These are phyloP conservation scores for Leccinum rimulosum DNA, from an alignment of 768 basidiomycete species.

Conservation along the genomic window DNA sequence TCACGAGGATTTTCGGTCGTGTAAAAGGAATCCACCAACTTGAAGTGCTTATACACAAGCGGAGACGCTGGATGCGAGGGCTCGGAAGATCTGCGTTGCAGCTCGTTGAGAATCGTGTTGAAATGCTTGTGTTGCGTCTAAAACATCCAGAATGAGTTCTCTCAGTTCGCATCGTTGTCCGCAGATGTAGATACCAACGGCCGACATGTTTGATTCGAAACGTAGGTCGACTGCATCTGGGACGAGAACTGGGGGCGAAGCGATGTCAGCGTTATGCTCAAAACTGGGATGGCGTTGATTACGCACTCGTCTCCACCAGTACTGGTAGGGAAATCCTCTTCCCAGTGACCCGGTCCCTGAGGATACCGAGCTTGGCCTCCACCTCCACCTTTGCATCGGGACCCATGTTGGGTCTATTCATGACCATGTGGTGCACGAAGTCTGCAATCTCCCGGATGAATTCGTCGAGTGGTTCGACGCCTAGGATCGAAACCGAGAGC, in stretches of 20 bases:
- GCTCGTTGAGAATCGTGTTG: constrained; percentile 83
- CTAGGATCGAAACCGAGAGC: constrained; percentile 77
- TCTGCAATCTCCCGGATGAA: constrained; percentile 91
- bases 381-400: constrained; percentile 64
- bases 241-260: constrained; percentile 52
- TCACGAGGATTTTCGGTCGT: constrained; percentile 36
- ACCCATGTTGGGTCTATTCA: constrained; percentile 52
- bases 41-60: constrained; percentile 73
- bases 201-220: constrained; percentile 93
- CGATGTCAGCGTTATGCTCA: constrained; percentile 4
- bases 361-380: constrained; percentile 84
- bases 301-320: constrained; percentile 81
- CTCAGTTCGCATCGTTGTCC: constrained; percentile 2
- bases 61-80: constrained; percentile 54
- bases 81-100: constrained; percentile 55
- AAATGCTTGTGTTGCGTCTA: constrained; percentile 86
- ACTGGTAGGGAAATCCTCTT: constrained; percentile 68
- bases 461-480: constrained; percentile 89
- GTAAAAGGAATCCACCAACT: constrained; percentile 81
- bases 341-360: constrained; percentile 56
- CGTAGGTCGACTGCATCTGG: constrained; percentile 61
- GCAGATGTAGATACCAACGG: constrained; percentile 47
- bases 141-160: constrained; percentile 14
- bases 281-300: not conserved
- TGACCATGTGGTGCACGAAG: constrained; percentile 75